These are phyloP conservation scores for Didymella segeticola DNA, from an alignment of 2,329 filamentous ascomycete species.

Conservation along the genomic window DNA sequence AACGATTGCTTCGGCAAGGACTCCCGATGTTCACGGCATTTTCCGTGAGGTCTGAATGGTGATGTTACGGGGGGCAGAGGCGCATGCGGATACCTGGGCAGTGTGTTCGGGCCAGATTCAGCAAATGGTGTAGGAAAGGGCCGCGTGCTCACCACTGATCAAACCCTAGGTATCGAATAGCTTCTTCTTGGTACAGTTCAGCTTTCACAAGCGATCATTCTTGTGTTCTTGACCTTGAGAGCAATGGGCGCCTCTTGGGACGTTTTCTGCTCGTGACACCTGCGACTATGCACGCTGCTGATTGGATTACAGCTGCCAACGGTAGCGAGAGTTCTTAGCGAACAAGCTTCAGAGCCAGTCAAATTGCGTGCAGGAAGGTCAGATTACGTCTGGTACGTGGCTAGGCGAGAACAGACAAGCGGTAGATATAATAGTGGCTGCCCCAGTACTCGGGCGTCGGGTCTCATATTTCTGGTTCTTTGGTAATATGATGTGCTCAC, in stretches of 20 bases:
- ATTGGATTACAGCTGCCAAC: constrained; percentile 2
- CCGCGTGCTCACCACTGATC: not conserved
- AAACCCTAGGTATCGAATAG: not conserved
- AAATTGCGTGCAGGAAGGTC: constrained; percentile 11
- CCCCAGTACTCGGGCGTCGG: not conserved
- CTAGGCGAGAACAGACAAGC: constrained; percentile 15
- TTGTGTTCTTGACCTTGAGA: not conserved
- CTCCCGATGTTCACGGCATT: not conserved
- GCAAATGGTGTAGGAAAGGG: not conserved
- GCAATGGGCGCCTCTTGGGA: not conserved
- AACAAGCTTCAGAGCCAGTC: constrained; percentile 5
- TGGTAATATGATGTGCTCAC: not conserved
- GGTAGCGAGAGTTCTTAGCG: constrained; percentile 2
- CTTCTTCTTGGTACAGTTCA: not conserved
- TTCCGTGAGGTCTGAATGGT: not conserved
- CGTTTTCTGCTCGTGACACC: not conserved
- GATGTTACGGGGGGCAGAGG: not conserved
- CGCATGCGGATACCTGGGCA: constrained; percentile 3
- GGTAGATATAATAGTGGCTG: constrained; percentile 17
- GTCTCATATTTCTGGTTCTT: not conserved
- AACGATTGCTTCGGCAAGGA: not conserved
- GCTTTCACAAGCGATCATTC: not conserved
- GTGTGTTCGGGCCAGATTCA: not conserved
- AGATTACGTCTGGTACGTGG: constrained; percentile 10
- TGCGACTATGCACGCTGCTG: not conserved